Evolutionary conservation across 805 yeast species (phyloP), one percentile per base, ranked within the genome.

Genomic region (Candida lessepsii): DNA sequence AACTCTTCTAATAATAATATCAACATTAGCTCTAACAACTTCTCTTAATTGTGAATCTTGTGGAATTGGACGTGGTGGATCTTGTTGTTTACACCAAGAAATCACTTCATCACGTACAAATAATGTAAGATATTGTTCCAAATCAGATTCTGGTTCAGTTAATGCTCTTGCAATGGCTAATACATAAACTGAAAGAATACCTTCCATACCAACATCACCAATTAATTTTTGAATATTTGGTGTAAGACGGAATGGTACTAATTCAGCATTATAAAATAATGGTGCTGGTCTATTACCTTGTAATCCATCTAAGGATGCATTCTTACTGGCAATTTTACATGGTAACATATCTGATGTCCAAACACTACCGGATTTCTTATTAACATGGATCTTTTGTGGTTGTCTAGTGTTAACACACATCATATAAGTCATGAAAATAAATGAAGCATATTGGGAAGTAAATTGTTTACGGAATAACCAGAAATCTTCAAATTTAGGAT

Each of bases 271-370:
- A 58, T 83, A 83, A 71, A 91, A 90, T 18, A 91, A 72, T 18
- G 99, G 99, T 0, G 84, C 76, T 2, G 79, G 77, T 44, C 80
- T 72, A 35, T 73, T 76, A 10, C 67, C 67, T 35, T 61, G 70
- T 5, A 75, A 67, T 4, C 71, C 71, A 49, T 72, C 78, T 45
- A 73, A 56, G 5, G 72, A 59, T 28, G 75, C 73, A 52, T 63
- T 69, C 52, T 64, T 68, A 50, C 76, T 81, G 38, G 86, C 83
- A 50, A 82, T 75, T 64, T 86, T 83, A 53, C 89, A 82, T 11
- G 99, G 99, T 40, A 93, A 70, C 96, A 93, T 90, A 56, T 95
- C 99, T 5, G 91, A 80, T 0, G 97, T 89, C 81, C 93, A 86
- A 9, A 91, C 91, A 50, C 80, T 79, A 45, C 99, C 99, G 2